A percentile compares a stretch with the other conserved stretches of the same genome.
Evolutionary conservation across 768 basidiomycete genomes (phyloP).

Genomic region (Agaricus subrufescens): DNA sequence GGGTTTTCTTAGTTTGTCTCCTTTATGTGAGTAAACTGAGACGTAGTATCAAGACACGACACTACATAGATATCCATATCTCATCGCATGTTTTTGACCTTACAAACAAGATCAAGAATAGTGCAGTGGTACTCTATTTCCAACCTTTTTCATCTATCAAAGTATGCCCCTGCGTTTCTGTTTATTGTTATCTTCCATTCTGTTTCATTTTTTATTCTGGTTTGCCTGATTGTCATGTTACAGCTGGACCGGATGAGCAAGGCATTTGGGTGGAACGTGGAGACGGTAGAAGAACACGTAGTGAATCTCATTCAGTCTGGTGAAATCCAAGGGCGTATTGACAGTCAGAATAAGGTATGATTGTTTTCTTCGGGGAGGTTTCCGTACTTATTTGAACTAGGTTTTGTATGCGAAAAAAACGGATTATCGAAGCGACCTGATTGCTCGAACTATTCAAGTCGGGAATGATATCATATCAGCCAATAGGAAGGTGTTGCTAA

Average conservation of each 20-base stretch:
- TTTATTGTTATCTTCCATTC: neutral
- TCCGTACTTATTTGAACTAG: conserved; percentile 28
- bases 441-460: conserved; percentile 67
- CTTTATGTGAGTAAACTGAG: neutral
- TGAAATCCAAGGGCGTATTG: conserved; percentile 77
- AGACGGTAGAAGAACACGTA: conserved; percentile 68
- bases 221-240: neutral
- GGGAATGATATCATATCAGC: conserved; percentile 67
- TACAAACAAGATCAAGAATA: conserved; percentile 65
- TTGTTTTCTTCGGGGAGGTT: neutral
- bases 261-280: conserved; percentile 80
- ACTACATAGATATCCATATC: conserved; percentile 76
- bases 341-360: conserved; percentile 82
- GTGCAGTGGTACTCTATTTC: conserved; percentile 84
- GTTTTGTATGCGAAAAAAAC: conserved; percentile 77
- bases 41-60: conserved; percentile 53
- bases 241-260: conserved; percentile 75
- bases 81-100: conserved; percentile 61
- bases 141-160: conserved; percentile 81
- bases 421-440: conserved; percentile 75
- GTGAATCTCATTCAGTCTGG: conserved; percentile 75
- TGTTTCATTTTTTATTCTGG: too few species aligned
- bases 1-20: conserved; percentile 13
- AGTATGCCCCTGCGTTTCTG: neutral
- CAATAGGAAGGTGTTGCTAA: conserved; percentile 74